Conservation (phyloP, 768 basidiomycete genomes). For the Dendrothele bispora region DNA sequence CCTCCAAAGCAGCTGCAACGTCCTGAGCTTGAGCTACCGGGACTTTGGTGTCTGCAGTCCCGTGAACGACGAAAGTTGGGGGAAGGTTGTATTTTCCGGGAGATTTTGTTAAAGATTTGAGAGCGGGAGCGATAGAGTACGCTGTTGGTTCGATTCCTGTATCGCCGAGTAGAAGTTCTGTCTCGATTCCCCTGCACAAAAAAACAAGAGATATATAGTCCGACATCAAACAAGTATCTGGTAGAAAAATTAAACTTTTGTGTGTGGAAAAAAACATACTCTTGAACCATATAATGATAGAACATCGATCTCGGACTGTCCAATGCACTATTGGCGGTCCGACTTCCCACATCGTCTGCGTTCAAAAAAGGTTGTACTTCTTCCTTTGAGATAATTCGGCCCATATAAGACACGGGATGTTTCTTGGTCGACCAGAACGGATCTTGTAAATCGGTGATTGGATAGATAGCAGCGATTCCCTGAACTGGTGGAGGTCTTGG, state of each 20-base stretch:
- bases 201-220: background rate
- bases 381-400: slow-evolving; percentile 25
- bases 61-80: slow-evolving; percentile 36
- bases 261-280: slow-evolving; percentile 23
- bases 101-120: slow-evolving; percentile 13
- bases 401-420: slow-evolving; percentile 31
- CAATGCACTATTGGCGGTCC: slow-evolving; percentile 20
- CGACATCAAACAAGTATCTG: background rate
- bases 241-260: too few relatives aligned
- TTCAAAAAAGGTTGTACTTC: slow-evolving; percentile 33
- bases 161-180: slow-evolving; percentile 28
- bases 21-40: slow-evolving; percentile 32
- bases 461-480: slow-evolving; percentile 36
- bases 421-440: slow-evolving; percentile 37
- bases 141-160: slow-evolving; percentile 27
- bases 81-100: slow-evolving; percentile 23
- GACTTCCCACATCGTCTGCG: slow-evolving; percentile 19
- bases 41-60: slow-evolving; percentile 34
- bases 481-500: slow-evolving; percentile 24
- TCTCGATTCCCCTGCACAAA: slow-evolving; percentile 25
- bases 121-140: slow-evolving; percentile 28
- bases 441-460: slow-evolving; percentile 36
- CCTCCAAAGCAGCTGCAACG: slow-evolving; percentile 29
- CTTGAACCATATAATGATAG: slow-evolving; percentile 41
- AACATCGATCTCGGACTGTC: slow-evolving; percentile 30